phyloP scores from a whole-genome alignment of 164 flowering plant species.

The Liriodendron chinense region DNA sequence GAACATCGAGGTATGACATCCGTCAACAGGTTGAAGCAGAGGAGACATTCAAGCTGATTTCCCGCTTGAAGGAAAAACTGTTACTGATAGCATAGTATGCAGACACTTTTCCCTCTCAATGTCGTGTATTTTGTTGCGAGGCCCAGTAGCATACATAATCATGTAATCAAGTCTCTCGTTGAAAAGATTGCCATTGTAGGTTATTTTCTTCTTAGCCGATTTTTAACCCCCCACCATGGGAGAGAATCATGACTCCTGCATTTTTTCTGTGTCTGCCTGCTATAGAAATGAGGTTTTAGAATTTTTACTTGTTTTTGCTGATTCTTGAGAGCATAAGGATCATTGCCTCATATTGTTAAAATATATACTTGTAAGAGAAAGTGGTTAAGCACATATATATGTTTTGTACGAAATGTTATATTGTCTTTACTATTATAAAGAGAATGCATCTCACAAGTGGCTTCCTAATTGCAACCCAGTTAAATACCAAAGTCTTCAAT shows the following conservation, averaged over 20 bases:
- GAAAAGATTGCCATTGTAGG: not conserved
- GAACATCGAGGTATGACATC: conserved; percentile 60
- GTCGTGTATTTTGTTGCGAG: not conserved
- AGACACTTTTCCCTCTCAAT: not conserved
- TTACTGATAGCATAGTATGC: conserved; percentile 16
- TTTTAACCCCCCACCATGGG: not conserved
- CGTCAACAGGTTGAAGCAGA: conserved; percentile 91
- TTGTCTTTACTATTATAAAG: not conserved
- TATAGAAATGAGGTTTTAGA: not conserved
- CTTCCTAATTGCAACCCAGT: too few species aligned
- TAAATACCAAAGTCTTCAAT: too few species aligned
- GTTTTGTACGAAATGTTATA: not conserved
- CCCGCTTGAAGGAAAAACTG: conserved; percentile 79
- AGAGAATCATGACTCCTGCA: not conserved
- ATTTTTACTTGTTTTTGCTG: not conserved
- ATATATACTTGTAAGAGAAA: not conserved
- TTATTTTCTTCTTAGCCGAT: not conserved
- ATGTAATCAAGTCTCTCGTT: not conserved
- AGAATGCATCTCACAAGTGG: too few species aligned
- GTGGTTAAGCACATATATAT: not conserved
- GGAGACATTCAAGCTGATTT: conserved; percentile 86
- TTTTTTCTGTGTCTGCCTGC: not conserved
- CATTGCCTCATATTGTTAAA: not conserved
- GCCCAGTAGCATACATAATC: not conserved
- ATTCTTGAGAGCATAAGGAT: not conserved